A percentile compares a stretch with the other conserved stretches of the same genome.
phyloP scores from a whole-genome alignment of 495 filamentous ascomycete species.

The Daldinia bambusicola region DNA sequence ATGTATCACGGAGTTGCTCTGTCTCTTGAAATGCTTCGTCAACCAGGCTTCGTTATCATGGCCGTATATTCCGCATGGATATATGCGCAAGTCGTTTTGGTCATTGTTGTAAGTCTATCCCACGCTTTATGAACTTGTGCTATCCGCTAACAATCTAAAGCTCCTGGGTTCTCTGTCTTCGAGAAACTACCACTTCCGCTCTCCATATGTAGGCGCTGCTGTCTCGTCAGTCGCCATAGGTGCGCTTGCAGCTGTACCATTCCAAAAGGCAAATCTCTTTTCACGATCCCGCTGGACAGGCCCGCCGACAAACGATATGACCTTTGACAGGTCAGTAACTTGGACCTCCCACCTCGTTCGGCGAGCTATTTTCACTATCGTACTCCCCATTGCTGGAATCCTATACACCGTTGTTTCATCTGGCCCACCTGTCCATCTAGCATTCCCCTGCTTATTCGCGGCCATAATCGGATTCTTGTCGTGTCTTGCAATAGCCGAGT shows the following conservation, averaged over 20 bases:
- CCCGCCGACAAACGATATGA: slow-evolving; percentile 67
- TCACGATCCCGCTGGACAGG: slow-evolving; percentile 66
- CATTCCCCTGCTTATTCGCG: slow-evolving; percentile 72
- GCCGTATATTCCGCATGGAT: slow-evolving; percentile 79
- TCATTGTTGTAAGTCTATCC: slow-evolving; percentile 63
- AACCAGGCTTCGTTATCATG: slow-evolving; percentile 76
- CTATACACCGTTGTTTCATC: slow-evolving; percentile 71
- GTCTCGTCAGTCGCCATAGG: slow-evolving; percentile 72
- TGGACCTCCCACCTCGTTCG: slow-evolving; percentile 77
- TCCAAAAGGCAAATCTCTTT: slow-evolving; percentile 75
- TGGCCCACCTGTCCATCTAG: slow-evolving; percentile 66
- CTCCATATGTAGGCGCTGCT: slow-evolving; percentile 70
- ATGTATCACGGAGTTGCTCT: slow-evolving; percentile 75
- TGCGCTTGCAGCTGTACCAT: slow-evolving; percentile 72
- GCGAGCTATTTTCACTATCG: slow-evolving; percentile 69
- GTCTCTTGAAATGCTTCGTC: slow-evolving; percentile 71
- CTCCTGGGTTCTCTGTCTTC: slow-evolving; percentile 75
- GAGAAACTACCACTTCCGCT: slow-evolving; percentile 67
- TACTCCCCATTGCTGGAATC: slow-evolving; percentile 71
- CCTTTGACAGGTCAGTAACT: slow-evolving; percentile 65
- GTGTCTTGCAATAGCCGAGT: slow-evolving; percentile 78
- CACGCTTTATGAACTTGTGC: slow-evolving; percentile 37
- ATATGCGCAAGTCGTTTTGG: slow-evolving; percentile 74
- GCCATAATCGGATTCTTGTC: slow-evolving; percentile 73
- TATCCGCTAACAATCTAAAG: slow-evolving; percentile 47